These are phyloP conservation scores for Boletus tylopilopsis DNA, from an alignment of 768 basidiomycete genomes.

Conservation along the genomic window DNA sequence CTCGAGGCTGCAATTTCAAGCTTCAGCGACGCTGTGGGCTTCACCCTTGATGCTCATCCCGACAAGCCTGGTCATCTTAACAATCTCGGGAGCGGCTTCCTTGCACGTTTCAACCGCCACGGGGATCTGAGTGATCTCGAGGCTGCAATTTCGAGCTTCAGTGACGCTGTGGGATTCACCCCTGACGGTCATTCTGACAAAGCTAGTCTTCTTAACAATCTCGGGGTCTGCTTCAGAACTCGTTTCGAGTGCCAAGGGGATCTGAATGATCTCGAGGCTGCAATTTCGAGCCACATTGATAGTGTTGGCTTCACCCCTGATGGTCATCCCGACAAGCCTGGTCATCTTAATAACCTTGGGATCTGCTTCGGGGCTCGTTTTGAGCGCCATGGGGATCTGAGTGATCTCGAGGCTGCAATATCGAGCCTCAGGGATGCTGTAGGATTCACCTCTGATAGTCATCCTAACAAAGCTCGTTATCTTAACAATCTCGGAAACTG, in stretches of 20 bases:
- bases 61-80: neutral
- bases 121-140: neutral
- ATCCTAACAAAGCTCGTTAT: too few relatives aligned
- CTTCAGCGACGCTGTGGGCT: too few relatives aligned
- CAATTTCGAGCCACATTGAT: neutral
- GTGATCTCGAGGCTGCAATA: too few relatives aligned
- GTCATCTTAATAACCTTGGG: neutral
- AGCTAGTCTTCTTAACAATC: neutral
- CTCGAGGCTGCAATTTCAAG: neutral
- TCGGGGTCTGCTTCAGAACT: neutral
- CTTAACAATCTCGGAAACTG: neutral
- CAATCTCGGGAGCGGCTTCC: neutral
- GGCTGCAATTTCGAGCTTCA: neutral
- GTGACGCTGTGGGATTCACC: too few relatives aligned
- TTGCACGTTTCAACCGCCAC: too few relatives aligned
- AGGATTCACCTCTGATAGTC: too few relatives aligned
- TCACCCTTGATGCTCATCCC: too few relatives aligned
- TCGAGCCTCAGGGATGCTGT: too few relatives aligned
- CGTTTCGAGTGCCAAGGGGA: constrained; percentile 1
- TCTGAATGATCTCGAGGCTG: neutral
- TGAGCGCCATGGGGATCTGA: neutral
- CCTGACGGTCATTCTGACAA: too few relatives aligned
- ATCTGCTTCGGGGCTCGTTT: neutral
- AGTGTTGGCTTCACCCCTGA: neutral
- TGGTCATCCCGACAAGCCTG: neutral